phyloP scores from a whole-genome alignment of 768 basidiomycete species.

The Lentinula lateritia region DNA sequence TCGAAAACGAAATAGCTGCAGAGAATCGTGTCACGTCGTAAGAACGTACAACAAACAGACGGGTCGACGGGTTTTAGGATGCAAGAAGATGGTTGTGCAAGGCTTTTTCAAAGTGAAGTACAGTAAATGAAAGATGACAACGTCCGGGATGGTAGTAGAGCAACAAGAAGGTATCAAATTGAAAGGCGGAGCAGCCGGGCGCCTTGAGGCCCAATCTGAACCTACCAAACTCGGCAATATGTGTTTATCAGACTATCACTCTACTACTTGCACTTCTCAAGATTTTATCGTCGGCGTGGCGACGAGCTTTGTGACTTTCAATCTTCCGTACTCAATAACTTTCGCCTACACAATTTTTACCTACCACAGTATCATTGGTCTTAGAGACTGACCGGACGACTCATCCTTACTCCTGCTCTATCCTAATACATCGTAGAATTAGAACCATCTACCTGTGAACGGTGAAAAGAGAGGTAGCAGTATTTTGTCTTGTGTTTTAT shows the following conservation, averaged over 20 bases:
- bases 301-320: too few species aligned
- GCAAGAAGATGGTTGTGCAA: not conserved
- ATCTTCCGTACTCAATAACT: too few species aligned
- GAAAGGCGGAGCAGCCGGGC: not conserved
- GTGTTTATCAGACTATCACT: not conserved
- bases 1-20: not conserved
- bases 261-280: too few species aligned
- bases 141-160: conserved; percentile 11
- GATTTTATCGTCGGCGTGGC: too few species aligned
- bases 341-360: too few species aligned
- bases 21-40: conserved; percentile 4
- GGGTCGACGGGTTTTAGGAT: not conserved
- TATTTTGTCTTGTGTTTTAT: too few species aligned
- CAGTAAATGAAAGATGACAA: not conserved
- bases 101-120: not conserved
- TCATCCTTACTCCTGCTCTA: too few species aligned
- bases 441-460: too few species aligned
- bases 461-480: too few species aligned
- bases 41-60: not conserved
- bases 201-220: conserved; percentile 8
- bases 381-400: too few species aligned
- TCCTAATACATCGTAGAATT: too few species aligned
- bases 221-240: conserved; percentile 1
- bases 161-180: conserved; percentile 6
- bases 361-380: too few species aligned